Evolutionary conservation across 2,329 filamentous ascomycete genomes (phyloP), one percentile per base, ranked within the genome.

Genomic region (Xylariaceae sp.): DNA sequence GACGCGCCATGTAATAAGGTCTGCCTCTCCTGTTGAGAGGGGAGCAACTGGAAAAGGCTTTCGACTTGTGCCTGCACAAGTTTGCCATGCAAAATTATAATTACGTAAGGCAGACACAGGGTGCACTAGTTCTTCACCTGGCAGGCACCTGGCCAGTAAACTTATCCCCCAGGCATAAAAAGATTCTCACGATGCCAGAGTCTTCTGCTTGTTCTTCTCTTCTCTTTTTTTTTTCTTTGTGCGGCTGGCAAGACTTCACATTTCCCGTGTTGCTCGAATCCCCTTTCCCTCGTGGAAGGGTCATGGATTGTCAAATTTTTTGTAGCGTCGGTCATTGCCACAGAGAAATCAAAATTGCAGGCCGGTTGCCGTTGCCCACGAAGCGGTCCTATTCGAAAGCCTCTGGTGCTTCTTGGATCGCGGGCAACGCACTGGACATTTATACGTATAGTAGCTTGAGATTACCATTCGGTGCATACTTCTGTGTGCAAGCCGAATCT

Each of bases 221-320:
- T 56, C 59, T 11, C 55, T 63, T 59, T 68, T 59, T 59, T 77
- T 76, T 71, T 68, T 68, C 78, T 74, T 86, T 71, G 82, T 88
- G 84, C 83, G 83, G 84, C 83, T 70, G 80, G 79, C 78, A 81
- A 78, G 73, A 81, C 75, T 66, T 61, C 67, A 73, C 70, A 66
- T 76, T 76, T 75, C 78, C 83, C 83, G 79, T 85, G 82, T 88
- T 88, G 83, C 83, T 84, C 81, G 76, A 72, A 71, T 81, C 70
- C 60, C 60, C 51, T 57, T 60, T 57, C 56, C 56, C 13, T 28
- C 26, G 5, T 5, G 26, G 13, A 9, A 13, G 11, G 21, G 21
- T 61, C 51, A 61, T 70, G 63, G 66, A 74, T 70, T 55, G 64
- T 67, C 70, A 69, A 73, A 69, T 49, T 50, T 33, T 48, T 49